Percentiles rank a stretch among this genome's conserved stretches.
These are phyloP conservation scores for Fusarium nygamai DNA, from an alignment of 2,329 filamentous ascomycete species.

Conservation along the genomic window DNA sequence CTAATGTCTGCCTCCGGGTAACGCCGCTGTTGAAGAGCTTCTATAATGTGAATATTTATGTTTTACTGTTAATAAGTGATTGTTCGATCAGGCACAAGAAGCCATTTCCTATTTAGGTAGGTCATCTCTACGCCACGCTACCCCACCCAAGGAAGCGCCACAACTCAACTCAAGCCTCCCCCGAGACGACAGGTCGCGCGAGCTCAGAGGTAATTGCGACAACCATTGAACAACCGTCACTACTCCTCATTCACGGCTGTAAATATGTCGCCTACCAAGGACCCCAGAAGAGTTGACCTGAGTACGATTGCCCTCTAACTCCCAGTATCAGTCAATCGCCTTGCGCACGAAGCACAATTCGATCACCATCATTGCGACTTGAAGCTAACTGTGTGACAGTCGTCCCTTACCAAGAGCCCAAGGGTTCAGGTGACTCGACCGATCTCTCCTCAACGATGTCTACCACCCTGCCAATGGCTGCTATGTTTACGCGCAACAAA, in stretches of 20 bases:
- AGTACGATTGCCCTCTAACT: constrained; percentile 45
- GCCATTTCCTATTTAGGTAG: constrained; percentile 30
- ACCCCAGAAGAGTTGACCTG: constrained; percentile 57
- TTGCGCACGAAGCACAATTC: not conserved
- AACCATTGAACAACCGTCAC: constrained; percentile 19
- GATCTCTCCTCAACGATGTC: constrained; percentile 78
- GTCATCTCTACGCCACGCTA: constrained; percentile 21
- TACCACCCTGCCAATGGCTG: constrained; percentile 92
- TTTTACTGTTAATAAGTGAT: not conserved
- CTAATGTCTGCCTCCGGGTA: not conserved
- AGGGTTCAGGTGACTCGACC: constrained; percentile 67
- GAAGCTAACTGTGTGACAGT: constrained; percentile 61
- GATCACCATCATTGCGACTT: constrained; percentile 7
- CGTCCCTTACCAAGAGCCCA: constrained; percentile 86
- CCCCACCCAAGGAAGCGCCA: constrained; percentile 18
- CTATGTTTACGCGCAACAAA: constrained; percentile 81
- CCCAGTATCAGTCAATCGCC: not conserved
- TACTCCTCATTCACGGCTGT: constrained; percentile 19
- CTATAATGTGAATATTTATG: not conserved
- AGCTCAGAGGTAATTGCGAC: constrained; percentile 36
- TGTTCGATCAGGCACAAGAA: not conserved
- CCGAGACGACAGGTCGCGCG: constrained; percentile 29
- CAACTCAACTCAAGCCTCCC: constrained; percentile 25
- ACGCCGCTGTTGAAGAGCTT: not conserved
- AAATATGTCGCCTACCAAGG: constrained; percentile 55